Base-by-base conservation (phyloP, 441 rosid genomes). In the Populus hybrid region DNA sequence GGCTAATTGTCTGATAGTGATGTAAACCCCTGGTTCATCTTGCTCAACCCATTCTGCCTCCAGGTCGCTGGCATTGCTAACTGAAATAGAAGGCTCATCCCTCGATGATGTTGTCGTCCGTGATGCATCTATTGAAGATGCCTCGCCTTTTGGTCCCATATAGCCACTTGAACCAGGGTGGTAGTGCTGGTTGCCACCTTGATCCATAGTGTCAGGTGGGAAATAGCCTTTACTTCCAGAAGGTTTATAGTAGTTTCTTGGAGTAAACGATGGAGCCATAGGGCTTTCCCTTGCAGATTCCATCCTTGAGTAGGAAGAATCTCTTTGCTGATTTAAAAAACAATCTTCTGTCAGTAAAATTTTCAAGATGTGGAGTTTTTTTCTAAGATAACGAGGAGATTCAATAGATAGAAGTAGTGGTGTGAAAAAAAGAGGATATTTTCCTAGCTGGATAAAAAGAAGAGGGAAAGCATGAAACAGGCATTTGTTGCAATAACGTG, bases 11-110 rank as follows among this genome's bases (percentile, higher is more conserved):
- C 98, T 92, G 82, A 97, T 87, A 72, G 99, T 97, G 78, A 97
- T 97, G 75, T 95, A 95, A 9, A 97, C 98, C 0, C 99, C 99
- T 0, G 98, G 97, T 87, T 95, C 98, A 9, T 93, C 99, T 57
- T 95, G 79, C 88, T 95, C 99, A 4, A 97, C 79, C 98, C 98
- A 94, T 86, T 97, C 99, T 10, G 93, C 81, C 81, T 93, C 98
- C 81, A 95, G 74, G 67, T 97, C 98, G 70, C 99, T 95, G 35
- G 99, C 99, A 77, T 93, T 95, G 88, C 99, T 97, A 67, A 88
- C 84, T 0, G 90, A 90, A 38, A 90, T 75, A 6, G 99, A 93
- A 36, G 97, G 94, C 81, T 94, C 98, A 65, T 94, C 99, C 81
- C 95, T 88, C 57, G 98, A 93, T 3, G 98, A 93, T 9, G 97